Percentiles rank a stretch among this genome's conserved stretches.
phyloP scores from a whole-genome alignment of 2,329 filamentous ascomycete species.

The Alternaria ethzedia region DNA sequence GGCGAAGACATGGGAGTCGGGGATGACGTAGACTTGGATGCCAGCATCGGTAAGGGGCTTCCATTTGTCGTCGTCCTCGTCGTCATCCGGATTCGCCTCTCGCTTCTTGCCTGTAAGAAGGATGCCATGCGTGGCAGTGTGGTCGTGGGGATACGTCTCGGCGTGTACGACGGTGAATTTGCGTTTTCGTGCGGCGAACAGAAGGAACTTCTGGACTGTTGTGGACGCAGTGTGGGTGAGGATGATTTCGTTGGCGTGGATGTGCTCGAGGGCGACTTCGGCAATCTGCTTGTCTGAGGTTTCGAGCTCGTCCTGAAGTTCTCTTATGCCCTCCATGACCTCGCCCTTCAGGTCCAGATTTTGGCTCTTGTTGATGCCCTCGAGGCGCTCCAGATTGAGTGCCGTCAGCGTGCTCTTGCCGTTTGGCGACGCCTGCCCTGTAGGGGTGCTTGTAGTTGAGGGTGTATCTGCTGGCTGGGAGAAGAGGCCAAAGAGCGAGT shows the following conservation, averaged over 20 bases:
- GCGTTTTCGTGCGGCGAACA: conserved; percentile 85
- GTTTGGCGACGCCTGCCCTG: conserved; percentile 58
- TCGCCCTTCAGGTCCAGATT: conserved; percentile 80
- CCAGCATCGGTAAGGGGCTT: conserved; percentile 81
- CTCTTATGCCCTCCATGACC: conserved; percentile 90
- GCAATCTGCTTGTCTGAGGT: conserved; percentile 94
- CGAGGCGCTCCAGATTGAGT: conserved; percentile 47
- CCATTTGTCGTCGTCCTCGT: conserved; percentile 64
- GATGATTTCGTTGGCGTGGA: conserved; percentile 91
- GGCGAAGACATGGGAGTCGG: conserved; percentile 85
- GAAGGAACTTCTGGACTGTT: conserved; percentile 87
- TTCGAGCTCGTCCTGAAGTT: conserved; percentile 93
- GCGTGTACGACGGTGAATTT: conserved; percentile 91
- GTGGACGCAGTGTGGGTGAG: conserved; percentile 85
- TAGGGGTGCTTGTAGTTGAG: conserved; percentile 58
- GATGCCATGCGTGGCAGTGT: conserved; percentile 67
- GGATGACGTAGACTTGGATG: conserved; percentile 81
- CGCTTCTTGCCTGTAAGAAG: conserved; percentile 62
- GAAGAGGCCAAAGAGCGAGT: conserved; percentile 88
- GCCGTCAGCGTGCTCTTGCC: conserved; percentile 48
- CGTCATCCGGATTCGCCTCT: conserved; percentile 55
- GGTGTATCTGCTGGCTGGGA: conserved; percentile 67
- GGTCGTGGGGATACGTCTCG: conserved; percentile 73
- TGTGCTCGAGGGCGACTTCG: conserved; percentile 84
- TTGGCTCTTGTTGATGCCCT: conserved; percentile 48